phyloP scores from a whole-genome alignment of 2,329 filamentous ascomycete genomes.

The Alternaria dauci region DNA sequence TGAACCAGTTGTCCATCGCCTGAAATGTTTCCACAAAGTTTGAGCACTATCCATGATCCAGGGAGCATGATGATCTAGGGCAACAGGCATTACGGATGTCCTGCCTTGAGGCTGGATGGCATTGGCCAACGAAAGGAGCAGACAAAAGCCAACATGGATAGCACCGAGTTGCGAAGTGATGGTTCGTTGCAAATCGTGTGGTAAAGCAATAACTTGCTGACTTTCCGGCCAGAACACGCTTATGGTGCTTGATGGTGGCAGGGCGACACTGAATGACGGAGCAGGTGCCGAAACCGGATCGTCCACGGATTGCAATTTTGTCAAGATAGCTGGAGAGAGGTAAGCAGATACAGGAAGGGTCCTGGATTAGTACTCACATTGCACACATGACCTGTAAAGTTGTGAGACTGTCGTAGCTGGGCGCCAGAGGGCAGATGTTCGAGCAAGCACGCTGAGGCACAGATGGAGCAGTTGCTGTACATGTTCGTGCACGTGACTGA shows the following conservation, averaged over 20 bases:
- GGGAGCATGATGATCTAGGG: constrained; percentile 28
- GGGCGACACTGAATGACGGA: constrained; percentile 34
- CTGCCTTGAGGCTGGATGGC: not conserved
- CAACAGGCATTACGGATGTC: constrained; percentile 1
- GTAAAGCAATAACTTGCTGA: constrained; percentile 52
- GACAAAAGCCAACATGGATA: constrained; percentile 37
- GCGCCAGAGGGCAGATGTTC: constrained; percentile 48
- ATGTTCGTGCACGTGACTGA: constrained; percentile 52
- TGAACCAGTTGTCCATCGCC: constrained; percentile 26
- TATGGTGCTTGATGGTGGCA: constrained; percentile 53
- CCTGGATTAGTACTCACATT: constrained; percentile 44
- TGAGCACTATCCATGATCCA: constrained; percentile 40
- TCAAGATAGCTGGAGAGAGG: constrained; percentile 54
- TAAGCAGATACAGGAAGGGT: constrained; percentile 6
- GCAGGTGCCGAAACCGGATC: constrained; percentile 16
- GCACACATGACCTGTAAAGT: constrained; percentile 53
- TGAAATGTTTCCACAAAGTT: constrained; percentile 37
- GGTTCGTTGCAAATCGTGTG: constrained; percentile 50
- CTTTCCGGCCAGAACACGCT: constrained; percentile 51
- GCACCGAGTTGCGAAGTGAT: constrained; percentile 36
- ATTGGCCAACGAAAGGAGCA: constrained; percentile 33
- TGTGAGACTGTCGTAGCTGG: constrained; percentile 44
- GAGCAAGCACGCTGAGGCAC: constrained; percentile 48
- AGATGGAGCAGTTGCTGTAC: constrained; percentile 47
- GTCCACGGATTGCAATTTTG: constrained; percentile 51